These are phyloP conservation scores for Xerocomellus amylosporus DNA, from an alignment of 768 basidiomycete genomes.

Conservation along the genomic window DNA sequence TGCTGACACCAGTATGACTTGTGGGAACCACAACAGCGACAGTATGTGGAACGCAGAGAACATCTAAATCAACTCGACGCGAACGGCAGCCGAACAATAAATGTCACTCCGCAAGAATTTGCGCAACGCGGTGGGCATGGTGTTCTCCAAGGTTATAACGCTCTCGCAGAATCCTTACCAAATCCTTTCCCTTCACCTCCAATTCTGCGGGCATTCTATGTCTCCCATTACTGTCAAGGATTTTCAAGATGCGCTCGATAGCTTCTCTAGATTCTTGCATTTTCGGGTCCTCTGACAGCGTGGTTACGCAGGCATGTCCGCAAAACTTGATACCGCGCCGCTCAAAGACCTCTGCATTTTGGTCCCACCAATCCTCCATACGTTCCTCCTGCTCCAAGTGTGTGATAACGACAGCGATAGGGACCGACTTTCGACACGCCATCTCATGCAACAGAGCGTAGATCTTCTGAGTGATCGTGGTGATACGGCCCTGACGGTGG, in stretches of 20 bases:
- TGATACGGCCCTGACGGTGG: background rate
- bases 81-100: too few relatives aligned
- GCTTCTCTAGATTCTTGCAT: background rate
- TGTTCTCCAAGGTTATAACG: background rate
- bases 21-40: too few relatives aligned
- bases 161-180: background rate
- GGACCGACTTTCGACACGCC: background rate
- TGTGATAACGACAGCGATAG: background rate
- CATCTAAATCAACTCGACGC: too few relatives aligned
- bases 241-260: background rate
- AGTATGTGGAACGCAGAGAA: too few relatives aligned
- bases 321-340: background rate
- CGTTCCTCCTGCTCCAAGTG: background rate
- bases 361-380: background rate
- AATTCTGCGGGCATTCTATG: background rate
- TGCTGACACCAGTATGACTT: too few relatives aligned
- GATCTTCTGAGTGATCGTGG: background rate
- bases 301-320: background rate
- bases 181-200: background rate
- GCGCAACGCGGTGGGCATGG: background rate
- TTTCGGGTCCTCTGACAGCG: background rate
- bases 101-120: background rate
- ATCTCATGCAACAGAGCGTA: background rate
- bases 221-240: background rate
- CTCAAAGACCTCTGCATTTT: background rate